Conservation (phyloP, 495 filamentous ascomycete genomes). For the Penicillium cosmopolitanum region DNA sequence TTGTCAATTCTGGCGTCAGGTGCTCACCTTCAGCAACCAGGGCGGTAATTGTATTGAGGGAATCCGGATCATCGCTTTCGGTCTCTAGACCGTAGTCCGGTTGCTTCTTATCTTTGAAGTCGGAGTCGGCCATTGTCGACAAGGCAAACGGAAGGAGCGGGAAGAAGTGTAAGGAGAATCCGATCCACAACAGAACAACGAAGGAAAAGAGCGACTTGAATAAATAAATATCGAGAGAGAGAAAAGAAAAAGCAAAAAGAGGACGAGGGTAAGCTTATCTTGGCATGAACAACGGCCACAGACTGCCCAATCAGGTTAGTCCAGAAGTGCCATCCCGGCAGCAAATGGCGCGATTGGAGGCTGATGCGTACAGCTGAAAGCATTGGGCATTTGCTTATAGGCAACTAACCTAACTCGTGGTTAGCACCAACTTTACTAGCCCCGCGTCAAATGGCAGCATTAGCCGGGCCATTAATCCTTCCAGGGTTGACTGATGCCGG, state of each 20-base stretch:
- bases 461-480: not conserved
- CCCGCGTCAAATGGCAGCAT: not conserved
- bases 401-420: not conserved
- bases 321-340: not conserved
- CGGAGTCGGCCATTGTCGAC: not conserved
- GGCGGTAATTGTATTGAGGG: slow-evolving; percentile 28
- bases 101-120: slow-evolving; percentile 1
- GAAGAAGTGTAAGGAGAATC: not conserved
- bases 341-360: slow-evolving; percentile 1
- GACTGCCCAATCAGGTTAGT: not conserved
- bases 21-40: slow-evolving; percentile 30
- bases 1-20: not conserved
- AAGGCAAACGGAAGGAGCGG: not conserved
- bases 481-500: not conserved
- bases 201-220: not conserved
- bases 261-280: not conserved
- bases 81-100: not conserved
- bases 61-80: slow-evolving; percentile 7
- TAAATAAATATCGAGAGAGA: not conserved
- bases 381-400: not conserved
- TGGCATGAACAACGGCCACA: not conserved
- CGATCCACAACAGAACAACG: not conserved
- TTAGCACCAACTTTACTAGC: not conserved
- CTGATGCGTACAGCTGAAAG: not conserved
- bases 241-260: not conserved